Evolutionary conservation across 1,284 basidiomycete species (phyloP).

Genomic region (Heterobasidion parviporum): DNA sequence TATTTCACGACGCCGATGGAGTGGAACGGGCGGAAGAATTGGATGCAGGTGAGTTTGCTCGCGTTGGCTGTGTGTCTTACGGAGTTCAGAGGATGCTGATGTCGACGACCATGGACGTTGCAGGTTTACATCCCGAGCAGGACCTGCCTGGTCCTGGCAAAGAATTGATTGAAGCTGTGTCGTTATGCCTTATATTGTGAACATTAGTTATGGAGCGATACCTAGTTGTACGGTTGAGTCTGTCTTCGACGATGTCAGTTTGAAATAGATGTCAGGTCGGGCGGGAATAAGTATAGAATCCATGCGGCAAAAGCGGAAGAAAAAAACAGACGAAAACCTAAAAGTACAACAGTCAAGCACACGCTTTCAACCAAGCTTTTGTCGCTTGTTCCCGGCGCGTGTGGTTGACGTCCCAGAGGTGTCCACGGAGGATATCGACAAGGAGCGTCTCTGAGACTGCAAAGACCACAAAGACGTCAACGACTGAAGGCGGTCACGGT

Average conservation of each 20-base stretch:
- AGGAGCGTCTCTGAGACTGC: slow-evolving; percentile 12
- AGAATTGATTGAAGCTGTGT: slow-evolving; percentile 12
- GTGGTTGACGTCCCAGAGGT: slow-evolving; percentile 44
- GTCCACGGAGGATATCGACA: slow-evolving; percentile 61
- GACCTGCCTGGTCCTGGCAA: slow-evolving; percentile 67
- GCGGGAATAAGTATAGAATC: neutral
- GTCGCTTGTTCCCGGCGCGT: slow-evolving; percentile 46
- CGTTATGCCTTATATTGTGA: neutral
- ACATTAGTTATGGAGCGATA: neutral
- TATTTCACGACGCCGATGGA: slow-evolving; percentile 82
- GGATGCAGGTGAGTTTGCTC: slow-evolving; percentile 58
- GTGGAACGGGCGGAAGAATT: slow-evolving; percentile 92
- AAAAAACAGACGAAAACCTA: neutral
- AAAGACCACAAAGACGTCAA: neutral
- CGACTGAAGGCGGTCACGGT: neutral
- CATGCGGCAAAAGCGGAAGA: neutral
- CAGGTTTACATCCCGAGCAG: slow-evolving; percentile 78
- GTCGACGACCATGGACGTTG: slow-evolving; percentile 7
- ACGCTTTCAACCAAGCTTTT: slow-evolving; percentile 25
- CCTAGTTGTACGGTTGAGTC: neutral
- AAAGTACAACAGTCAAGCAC: neutral
- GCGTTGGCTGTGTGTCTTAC: neutral
- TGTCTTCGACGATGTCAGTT: neutral
- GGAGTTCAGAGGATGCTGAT: neutral
- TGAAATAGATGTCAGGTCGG: too few species aligned